phyloP scores from a whole-genome alignment of 2,329 filamentous ascomycete species.

The Fusarium sp. region DNA sequence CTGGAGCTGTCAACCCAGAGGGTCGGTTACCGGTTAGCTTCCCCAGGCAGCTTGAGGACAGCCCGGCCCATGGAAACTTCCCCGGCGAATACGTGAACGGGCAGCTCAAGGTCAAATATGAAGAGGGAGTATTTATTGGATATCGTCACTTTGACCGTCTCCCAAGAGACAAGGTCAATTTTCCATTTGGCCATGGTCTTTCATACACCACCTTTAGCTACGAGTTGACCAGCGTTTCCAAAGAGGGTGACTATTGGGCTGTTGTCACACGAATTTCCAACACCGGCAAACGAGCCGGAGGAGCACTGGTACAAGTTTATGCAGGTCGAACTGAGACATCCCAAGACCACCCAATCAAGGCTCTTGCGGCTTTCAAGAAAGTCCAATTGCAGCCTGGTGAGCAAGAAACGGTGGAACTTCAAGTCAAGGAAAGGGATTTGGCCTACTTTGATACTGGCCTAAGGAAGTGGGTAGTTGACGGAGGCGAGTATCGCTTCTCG shows the following conservation, averaged over 20 bases:
- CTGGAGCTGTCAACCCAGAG: constrained; percentile 74
- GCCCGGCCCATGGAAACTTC: constrained; percentile 75
- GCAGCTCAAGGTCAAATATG: constrained; percentile 67
- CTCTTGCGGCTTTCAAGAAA: constrained; percentile 53
- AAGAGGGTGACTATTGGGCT: constrained; percentile 60
- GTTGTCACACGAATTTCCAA: constrained; percentile 70
- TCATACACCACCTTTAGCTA: constrained; percentile 75
- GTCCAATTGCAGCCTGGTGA: constrained; percentile 45
- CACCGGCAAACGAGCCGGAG: constrained; percentile 64
- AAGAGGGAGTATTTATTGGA: constrained; percentile 77
- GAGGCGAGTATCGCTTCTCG: constrained; percentile 49
- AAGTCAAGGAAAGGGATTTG: constrained; percentile 44
- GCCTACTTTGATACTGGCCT: constrained; percentile 48
- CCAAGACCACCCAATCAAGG: constrained; percentile 49
- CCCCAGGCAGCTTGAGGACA: constrained; percentile 71
- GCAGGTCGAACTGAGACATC: constrained; percentile 29
- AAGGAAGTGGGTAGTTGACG: constrained; percentile 50
- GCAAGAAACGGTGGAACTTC: constrained; percentile 29
- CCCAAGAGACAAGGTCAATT: constrained; percentile 67
- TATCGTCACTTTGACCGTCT: constrained; percentile 77
- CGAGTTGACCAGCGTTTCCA: constrained; percentile 60
- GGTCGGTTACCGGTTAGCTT: constrained; percentile 76
- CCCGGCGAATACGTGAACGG: constrained; percentile 58
- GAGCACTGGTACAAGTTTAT: constrained; percentile 70
- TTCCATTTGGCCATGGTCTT: constrained; percentile 77